phyloP scores from a whole-genome alignment of 192 early-diverging fungal species.

The Coemansia sp. region DNA sequence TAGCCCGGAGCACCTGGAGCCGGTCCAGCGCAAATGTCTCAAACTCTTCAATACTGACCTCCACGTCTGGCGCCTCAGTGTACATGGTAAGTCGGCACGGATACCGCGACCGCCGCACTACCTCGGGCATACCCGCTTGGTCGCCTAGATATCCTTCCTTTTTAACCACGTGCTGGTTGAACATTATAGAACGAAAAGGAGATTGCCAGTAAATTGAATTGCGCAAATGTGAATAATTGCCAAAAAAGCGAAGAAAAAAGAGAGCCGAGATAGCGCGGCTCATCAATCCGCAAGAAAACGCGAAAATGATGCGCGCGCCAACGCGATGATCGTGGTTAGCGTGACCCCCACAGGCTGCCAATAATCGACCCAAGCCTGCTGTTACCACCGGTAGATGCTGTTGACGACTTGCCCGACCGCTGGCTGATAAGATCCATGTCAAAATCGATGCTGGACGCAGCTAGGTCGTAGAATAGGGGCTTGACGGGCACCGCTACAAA shows the following conservation, averaged over 20 bases:
- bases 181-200: conserved; percentile 17
- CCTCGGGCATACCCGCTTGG: conserved; percentile 30
- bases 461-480: conserved; percentile 54
- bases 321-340: neutral
- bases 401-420: conserved; percentile 16
- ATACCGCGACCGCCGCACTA: conserved; percentile 50
- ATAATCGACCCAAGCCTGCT: conserved; percentile 41
- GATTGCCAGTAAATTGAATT: neutral
- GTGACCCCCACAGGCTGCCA: conserved; percentile 44
- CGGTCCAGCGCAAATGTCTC: conserved; percentile 55
- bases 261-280: neutral
- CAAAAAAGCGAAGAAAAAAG: neutral
- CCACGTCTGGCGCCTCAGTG: conserved; percentile 37
- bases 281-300: neutral
- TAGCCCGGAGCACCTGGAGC: conserved; percentile 71
- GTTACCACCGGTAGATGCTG: conserved; percentile 1
- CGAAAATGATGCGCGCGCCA: neutral
- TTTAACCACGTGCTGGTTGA: conserved; percentile 35
- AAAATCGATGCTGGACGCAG: conserved; percentile 39
- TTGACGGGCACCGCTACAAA: conserved; percentile 37
- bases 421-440: conserved; percentile 25
- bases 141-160: conserved; percentile 16
- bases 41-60: conserved; percentile 55
- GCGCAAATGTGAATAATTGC: neutral
- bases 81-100: conserved; percentile 46